Evolutionary conservation across 306 rosid species (phyloP).

Genomic region (Vicia faba): DNA sequence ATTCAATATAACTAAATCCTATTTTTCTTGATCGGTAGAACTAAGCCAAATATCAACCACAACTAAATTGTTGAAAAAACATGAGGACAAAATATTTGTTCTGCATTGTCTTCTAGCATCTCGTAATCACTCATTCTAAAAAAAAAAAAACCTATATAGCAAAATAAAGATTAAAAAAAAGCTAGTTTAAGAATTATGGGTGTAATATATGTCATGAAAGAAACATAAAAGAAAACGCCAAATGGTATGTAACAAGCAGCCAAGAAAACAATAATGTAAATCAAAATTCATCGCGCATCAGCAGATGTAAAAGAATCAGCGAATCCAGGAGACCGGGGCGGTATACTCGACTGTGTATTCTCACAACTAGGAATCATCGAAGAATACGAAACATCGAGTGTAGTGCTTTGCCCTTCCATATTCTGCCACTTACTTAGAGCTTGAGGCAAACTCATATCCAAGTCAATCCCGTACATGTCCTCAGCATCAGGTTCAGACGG

Average conservation of each 20-base stretch:
- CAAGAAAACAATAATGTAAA: neutral
- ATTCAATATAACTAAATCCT: neutral
- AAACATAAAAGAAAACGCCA: neutral
- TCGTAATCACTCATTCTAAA: neutral
- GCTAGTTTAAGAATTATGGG: conserved; percentile 19
- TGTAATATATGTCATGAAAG: conserved; percentile 8
- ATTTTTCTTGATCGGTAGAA: neutral
- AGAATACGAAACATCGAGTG: conserved; percentile 42
- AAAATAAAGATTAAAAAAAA: neutral
- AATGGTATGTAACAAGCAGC: no score
- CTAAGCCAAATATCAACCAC: neutral
- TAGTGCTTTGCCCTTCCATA: conserved; percentile 51
- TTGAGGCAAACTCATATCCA: conserved; percentile 62
- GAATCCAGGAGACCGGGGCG: conserved; percentile 62
- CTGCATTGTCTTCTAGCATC: conserved; percentile 7
- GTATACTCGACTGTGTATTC: conserved; percentile 70
- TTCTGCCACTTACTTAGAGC: conserved; percentile 69
- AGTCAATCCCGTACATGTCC: conserved; percentile 54
- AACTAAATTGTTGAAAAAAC: neutral
- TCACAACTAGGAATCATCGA: conserved; percentile 45
- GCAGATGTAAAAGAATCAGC: conserved; percentile 57
- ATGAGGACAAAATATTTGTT: conserved; percentile 22
- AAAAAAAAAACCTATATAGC: conserved; percentile 7
- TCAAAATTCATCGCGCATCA: conserved; percentile 61
- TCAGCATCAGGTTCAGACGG: conserved; percentile 56